Conservation (phyloP, 768 basidiomycete species). For the Suillus placidus region DNA sequence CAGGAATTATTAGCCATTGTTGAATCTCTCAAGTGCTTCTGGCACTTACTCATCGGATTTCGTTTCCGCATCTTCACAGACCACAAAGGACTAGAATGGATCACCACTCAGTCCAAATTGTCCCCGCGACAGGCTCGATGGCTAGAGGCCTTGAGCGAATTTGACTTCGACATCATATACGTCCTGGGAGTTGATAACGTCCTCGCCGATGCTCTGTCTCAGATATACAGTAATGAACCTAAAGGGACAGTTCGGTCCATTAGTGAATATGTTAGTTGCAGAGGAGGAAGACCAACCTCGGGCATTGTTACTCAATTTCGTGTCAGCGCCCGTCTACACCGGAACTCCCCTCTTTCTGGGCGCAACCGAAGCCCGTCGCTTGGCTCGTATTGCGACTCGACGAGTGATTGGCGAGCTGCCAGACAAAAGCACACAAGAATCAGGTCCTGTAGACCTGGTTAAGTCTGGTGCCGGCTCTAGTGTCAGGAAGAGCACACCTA, state of each 20-base stretch:
- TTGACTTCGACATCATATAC: constrained; percentile 29
- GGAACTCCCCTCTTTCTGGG: not conserved
- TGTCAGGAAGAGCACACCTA: no score
- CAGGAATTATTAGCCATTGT: constrained; percentile 25
- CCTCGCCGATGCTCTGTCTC: constrained; percentile 29
- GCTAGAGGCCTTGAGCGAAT: constrained; percentile 32
- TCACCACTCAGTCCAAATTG: constrained; percentile 21
- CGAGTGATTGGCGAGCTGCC: no score
- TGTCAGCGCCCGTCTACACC: constrained; percentile 14
- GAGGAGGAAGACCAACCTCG: constrained; percentile 21
- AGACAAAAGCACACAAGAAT: no score
- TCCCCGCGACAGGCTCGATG: constrained; percentile 23
- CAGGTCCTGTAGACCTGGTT: no score
- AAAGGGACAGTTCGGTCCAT: not conserved
- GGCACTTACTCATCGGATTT: constrained; percentile 25
- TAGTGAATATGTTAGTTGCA: constrained; percentile 25
- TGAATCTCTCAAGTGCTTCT: constrained; percentile 28
- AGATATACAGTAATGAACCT: constrained; percentile 28
- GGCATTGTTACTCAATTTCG: constrained; percentile 14
- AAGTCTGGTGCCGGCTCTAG: no score
- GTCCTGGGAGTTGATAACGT: constrained; percentile 19
- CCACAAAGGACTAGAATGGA: constrained; percentile 32
- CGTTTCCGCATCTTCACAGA: constrained; percentile 27
- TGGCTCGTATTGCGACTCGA: no score
- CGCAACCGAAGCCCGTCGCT: no score